A percentile compares a stretch with the other conserved stretches of the same genome.
Conservation (phyloP, 2,329 filamentous ascomycete species). For the Fusarium drepaniforme region DNA sequence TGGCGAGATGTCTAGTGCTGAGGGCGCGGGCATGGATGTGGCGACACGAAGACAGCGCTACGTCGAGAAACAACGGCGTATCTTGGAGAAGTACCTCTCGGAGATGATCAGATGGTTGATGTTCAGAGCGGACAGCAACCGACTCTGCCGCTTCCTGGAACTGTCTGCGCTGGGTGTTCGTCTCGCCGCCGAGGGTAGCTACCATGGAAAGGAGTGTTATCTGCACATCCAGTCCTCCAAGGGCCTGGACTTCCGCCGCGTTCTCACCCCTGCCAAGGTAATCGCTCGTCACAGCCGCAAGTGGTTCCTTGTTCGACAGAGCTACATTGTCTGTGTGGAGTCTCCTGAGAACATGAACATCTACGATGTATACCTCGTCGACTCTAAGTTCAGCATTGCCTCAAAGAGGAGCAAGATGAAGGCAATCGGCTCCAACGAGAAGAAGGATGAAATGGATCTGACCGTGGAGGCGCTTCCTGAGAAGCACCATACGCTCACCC, state of each 20-base stretch:
- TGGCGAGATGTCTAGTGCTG: slow-evolving; percentile 57
- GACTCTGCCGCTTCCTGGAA: slow-evolving; percentile 95
- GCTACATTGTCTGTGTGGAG: slow-evolving; percentile 98
- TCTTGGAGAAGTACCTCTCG: slow-evolving; percentile 90
- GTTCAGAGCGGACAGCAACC: slow-evolving; percentile 94
- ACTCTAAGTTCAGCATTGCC: slow-evolving; percentile 86
- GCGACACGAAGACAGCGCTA: slow-evolving; percentile 67
- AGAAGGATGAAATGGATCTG: slow-evolving; percentile 62
- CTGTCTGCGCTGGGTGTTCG: slow-evolving; percentile 94
- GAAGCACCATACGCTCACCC: slow-evolving; percentile 86
- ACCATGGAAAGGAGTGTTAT: slow-evolving; percentile 97
- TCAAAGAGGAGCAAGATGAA: slow-evolving; percentile 74
- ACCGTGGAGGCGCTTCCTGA: slow-evolving; percentile 51
- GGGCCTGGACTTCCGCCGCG: slow-evolving; percentile 86
- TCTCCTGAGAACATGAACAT: slow-evolving; percentile 99
- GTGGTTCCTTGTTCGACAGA: slow-evolving; percentile 98
- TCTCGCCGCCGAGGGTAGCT: slow-evolving; percentile 93
- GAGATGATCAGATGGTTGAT: slow-evolving; percentile 97
- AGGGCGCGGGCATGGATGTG: slow-evolving; percentile 60
- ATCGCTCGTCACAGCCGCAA: slow-evolving; percentile 89
- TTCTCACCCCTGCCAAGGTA: slow-evolving; percentile 82
- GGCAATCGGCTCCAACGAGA: slow-evolving; percentile 69
- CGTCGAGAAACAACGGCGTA: slow-evolving; percentile 84
- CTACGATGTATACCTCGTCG: slow-evolving; percentile 98
- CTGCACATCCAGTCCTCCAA: slow-evolving; percentile 93